Evolutionary conservation across 2,329 filamentous ascomycete species (phyloP), one percentile per base, ranked within the genome.

Genomic region (Diplodia mutila): DNA sequence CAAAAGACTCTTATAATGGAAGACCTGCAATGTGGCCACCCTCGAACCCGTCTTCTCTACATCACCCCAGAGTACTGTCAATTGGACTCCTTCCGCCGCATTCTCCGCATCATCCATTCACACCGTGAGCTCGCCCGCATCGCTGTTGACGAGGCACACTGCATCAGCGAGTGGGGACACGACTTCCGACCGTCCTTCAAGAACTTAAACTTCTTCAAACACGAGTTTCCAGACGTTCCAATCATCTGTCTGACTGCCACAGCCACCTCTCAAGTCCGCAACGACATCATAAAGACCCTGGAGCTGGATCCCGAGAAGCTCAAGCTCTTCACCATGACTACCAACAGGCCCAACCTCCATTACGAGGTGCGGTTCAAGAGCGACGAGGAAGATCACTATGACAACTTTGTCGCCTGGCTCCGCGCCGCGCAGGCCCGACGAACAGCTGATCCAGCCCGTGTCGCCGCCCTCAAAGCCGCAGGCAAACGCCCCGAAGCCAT

Each of bases 91-190:
- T 97, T 98, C 78, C 90, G 94, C 48, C 86, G 89, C 69, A 87
- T 89, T 59, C 82, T 97, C 9, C 85, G 86, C 69, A 82, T 91
- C 4, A 90, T 97, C 16, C 83, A 97, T 75, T 83, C 88, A 68
- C 93, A 97, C 77, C 87, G 87, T 67, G 92, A 97, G 79, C 86
- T 98, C n/a, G 90, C 91, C 11, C 88, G 94, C 16, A 88, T 98
- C 70, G 94, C 91, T 57, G 89, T 98, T 67, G 94, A 98, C 75
- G 94, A 98, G 80, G 94, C 94, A 2, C 94, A 98, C 78, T 98
- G 94, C 78, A 97, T 98, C 72, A 97, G 92, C 27, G 94, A 97
- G 88, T 97, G 94, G 94, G 94, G 94, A 1, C 94, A 98, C 77
- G 94, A 98, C 78, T 98, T 98, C 76, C 90, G 94, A n/a, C 91